Percentiles rank a stretch among this genome's conserved stretches.
phyloP scores from a whole-genome alignment of 2,329 filamentous ascomycete species.

The Clarireedia hainanense region DNA sequence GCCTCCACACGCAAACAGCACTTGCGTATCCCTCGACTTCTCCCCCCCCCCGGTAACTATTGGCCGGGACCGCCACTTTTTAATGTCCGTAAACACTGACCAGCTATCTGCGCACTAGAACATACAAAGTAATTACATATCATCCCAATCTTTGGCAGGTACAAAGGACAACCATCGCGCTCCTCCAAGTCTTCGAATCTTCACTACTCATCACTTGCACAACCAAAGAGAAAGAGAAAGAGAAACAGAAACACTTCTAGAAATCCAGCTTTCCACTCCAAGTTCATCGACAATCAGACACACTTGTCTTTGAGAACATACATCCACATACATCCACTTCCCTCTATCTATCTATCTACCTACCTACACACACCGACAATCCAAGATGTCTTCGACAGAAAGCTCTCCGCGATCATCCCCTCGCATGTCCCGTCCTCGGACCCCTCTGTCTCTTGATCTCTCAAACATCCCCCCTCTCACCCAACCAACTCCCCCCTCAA shows the following conservation, averaged over 20 bases:
- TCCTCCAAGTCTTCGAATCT: background rate
- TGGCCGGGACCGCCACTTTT: slow-evolving; percentile 3
- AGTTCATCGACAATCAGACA: background rate
- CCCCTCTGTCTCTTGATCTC: slow-evolving; percentile 62
- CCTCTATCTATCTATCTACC: background rate
- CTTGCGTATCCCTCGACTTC: too few relatives aligned
- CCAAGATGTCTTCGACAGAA: slow-evolving; percentile 9
- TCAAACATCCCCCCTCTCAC: slow-evolving; percentile 61
- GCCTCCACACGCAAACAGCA: slow-evolving; percentile 4
- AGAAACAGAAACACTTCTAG: background rate
- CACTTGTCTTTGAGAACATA: background rate
- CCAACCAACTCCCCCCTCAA: slow-evolving; percentile 67
- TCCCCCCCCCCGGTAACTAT: background rate
- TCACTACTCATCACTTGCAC: background rate
- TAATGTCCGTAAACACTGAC: background rate
- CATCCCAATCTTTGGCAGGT: background rate
- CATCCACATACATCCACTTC: background rate
- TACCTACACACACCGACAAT: background rate
- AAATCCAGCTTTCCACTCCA: too few relatives aligned
- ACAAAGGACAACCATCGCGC: slow-evolving; percentile 3
- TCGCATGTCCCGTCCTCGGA: slow-evolving; percentile 21
- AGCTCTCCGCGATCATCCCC: slow-evolving; percentile 19
- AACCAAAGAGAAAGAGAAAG: background rate
- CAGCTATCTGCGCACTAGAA: background rate
- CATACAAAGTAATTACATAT: slow-evolving; percentile 3